Base-by-base conservation (phyloP, 495 filamentous ascomycete genomes). In the Stereocaulon alpinum region DNA sequence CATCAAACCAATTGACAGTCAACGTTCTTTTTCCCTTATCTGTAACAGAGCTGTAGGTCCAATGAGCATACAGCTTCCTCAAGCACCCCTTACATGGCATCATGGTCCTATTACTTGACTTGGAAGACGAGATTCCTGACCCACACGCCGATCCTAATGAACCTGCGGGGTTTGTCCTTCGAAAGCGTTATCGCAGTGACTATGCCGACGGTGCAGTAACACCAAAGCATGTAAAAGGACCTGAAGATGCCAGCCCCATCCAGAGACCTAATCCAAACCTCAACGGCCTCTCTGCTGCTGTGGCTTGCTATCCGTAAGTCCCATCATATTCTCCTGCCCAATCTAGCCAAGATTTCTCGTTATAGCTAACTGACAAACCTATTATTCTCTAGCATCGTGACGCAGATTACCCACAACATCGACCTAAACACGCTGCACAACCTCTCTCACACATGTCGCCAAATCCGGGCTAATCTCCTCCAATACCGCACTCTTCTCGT, bases 221-320 rank as follows among this genome's bases (percentile, higher is more conserved):
- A 43, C 30, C 59, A 12, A 47, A 52, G n/a, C 63, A 61, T 6
- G 59, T 58, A 59, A 52, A 40, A 18, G 53, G 34, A 44, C 40
- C 57, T 58, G 63, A 63, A 45, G 68, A 62, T 60, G 58, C 63
- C 45, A 57, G 62, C 47, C 61, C 64, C 30, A 53, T 70, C 49
- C 72, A 70, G 61, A 74, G 76, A 66, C 74, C 79, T 53, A 82
- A 82, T 72, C 81, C 76, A 47, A 91, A 89, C 67, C 69, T 77
- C 66, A 86, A 82, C 73, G 76, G 77, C 56, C 85, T 92, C 74
- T 86, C 88, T 34, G 79, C 82, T 67, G 86, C 87, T 63, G 76
- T 96, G 73, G 84, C 84, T 64, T 93, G 89, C 74, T 96, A 96
- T 80, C 91, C 91, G 91, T 96, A 77, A 71, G 80, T 70, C 37